Evolutionary conservation across 768 basidiomycete genomes (phyloP), one percentile per base, ranked within the genome.

Genomic region (Rhizopogon vulgaris): DNA sequence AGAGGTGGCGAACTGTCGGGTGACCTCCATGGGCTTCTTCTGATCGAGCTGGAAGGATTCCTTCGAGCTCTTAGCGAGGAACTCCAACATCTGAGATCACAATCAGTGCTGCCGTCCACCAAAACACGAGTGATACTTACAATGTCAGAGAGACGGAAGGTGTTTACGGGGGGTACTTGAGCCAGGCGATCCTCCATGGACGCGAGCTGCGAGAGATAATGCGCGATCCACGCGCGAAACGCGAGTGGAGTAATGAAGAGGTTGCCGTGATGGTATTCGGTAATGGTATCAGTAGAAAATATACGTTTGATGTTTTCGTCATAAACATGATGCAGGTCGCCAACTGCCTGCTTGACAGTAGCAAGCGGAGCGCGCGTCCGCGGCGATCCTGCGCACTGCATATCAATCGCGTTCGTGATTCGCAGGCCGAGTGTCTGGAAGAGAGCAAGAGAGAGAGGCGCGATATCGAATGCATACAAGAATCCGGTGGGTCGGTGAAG

Each of bases 361-460:
- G 38, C 54, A n/a, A 22, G 51, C 2, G 64, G 64, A 14, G 51
- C 55, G 4, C 66, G 66, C 40, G 50, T 57, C 36, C 0, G 28
- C 3, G 52, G 6, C 2, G 60, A 18, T 36, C 57, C 51, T 0
- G 56, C 64, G 2, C 56, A 60, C 48, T 69, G 66, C 2, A 68
- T 12, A 10, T 68, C 68, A 32, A 68, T 63, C 24, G 66, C 66
- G 25, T 69, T 67, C 50, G 54, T 59, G 53, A 69, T 68, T n/a
- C 68, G 68, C 48, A 69, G 66, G 57, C 58, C 53, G 40, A 59
- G 62, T 40, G 57, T 58, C 52, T 69, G 58, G 64, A 62, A 66
- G 46, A 68, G 49, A 15, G 59, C 58, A 14, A 68, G 60, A n/a
- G 61, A 69, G 36, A 70, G 61, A 3, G 52, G 58, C 0, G 39